Percentiles rank a stretch among this genome's conserved stretches.
Conservation (phyloP, 1,284 basidiomycete species). For the Melampsora occidentalis region DNA sequence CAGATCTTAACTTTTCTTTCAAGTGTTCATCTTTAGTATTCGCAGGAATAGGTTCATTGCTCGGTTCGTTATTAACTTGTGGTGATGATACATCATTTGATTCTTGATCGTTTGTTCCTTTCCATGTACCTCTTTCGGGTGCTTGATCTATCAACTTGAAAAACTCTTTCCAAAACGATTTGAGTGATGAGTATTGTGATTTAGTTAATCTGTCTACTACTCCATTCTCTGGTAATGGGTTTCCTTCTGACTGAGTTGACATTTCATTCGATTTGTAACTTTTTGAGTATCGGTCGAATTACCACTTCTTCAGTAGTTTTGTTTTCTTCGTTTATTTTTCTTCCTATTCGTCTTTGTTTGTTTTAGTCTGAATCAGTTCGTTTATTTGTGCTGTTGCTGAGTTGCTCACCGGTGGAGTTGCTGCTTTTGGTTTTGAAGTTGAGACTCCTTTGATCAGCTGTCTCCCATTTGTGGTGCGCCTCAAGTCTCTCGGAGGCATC, state of each 20-base stretch:
- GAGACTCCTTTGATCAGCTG: too few relatives aligned
- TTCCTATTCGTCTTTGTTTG: too few relatives aligned
- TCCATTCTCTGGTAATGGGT: slow-evolving; percentile 29
- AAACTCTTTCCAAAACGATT: slow-evolving; percentile 40
- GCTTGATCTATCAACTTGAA: slow-evolving; percentile 26
- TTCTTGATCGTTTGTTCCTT: background rate
- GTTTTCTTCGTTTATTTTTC: too few relatives aligned
- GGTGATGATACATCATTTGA: background rate
- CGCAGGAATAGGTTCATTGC: background rate
- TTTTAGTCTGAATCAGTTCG: too few relatives aligned
- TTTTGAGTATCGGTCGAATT: too few relatives aligned
- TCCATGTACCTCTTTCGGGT: slow-evolving; percentile 11
- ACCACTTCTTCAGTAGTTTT: too few relatives aligned
- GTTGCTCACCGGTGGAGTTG: too few relatives aligned
- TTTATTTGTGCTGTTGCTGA: too few relatives aligned
- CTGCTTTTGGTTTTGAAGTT: too few relatives aligned
- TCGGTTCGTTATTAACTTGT: slow-evolving; percentile 2
- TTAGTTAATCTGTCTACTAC: slow-evolving; percentile 28
- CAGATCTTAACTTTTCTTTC: slow-evolving; percentile 35
- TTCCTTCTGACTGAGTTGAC: slow-evolving; percentile 10
- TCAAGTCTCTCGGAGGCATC: too few relatives aligned
- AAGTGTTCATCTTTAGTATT: slow-evolving; percentile 21
- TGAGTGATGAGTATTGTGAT: slow-evolving; percentile 19
- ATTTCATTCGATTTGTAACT: background rate
- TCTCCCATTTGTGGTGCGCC: too few relatives aligned